Conservation (phyloP, 768 basidiomycete species). For the Candolleomyces aberdarensis region DNA sequence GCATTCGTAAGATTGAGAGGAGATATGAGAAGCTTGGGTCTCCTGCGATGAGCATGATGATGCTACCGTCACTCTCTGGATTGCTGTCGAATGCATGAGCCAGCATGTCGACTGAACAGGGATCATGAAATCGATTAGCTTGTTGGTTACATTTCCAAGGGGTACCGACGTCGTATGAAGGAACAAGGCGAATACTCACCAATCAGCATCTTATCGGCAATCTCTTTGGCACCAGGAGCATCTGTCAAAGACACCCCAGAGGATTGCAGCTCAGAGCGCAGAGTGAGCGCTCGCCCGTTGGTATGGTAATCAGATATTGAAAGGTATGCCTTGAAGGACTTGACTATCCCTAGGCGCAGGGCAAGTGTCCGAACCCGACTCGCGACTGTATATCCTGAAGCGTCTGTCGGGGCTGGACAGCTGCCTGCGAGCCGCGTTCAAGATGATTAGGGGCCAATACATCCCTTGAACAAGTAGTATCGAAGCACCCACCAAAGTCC, state of each 20-base stretch:
- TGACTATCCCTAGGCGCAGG: conserved; percentile 25
- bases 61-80: conserved; percentile 37
- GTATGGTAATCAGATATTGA: conserved; percentile 19
- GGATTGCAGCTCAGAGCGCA: conserved; percentile 26
- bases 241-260: conserved; percentile 30
- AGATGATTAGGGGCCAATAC: neutral
- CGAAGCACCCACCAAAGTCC: conserved; percentile 21
- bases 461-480: too few species aligned
- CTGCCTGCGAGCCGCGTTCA: conserved; percentile 20
- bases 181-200: conserved; percentile 11
- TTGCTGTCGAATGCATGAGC: too few species aligned
- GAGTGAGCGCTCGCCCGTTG: conserved; percentile 1
- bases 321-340: conserved; percentile 29
- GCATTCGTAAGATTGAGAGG: conserved; percentile 36
- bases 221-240: conserved; percentile 24
- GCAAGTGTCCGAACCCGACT: conserved; percentile 24
- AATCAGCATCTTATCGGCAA: conserved; percentile 24
- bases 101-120: conserved; percentile 7
- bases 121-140: neutral
- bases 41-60: conserved; percentile 42
- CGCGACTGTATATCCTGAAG: conserved; percentile 24
- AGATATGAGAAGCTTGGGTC: conserved; percentile 45
- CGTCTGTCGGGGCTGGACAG: conserved; percentile 23
- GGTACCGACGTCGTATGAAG: neutral
- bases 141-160: neutral